Evolutionary conservation across 106 monocot genomes (phyloP), one percentile per base, ranked within the genome.

Genomic region (Dioscorea zingiberensis): DNA sequence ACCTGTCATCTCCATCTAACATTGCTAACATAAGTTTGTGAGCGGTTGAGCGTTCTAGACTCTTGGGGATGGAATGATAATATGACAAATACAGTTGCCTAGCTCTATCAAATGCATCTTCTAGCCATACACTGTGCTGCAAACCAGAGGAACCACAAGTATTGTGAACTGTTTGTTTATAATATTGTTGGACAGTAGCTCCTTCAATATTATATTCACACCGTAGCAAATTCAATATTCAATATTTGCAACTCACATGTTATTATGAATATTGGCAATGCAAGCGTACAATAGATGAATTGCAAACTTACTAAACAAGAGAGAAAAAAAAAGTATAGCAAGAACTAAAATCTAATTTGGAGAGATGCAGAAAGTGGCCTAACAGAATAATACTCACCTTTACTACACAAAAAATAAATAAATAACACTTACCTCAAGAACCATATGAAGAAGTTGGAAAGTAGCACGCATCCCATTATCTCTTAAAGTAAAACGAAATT

Each of bases 381-480:
- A 38, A 38, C 10, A 38, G 38, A 38, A 38, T 38, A 38, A 38
- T 38, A 38, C 38, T 38, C 38, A 38, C 38, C 38, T 38, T 38
- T 10, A 38, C 38, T 8, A 38, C 12, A 63, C 29, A 18, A n/a
- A 62, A 13, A 15, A 22, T 48, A 46, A 51, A 51, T 13, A 18
- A 54, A 44, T 70, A 54, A 61, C 12, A 21, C 47, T 64, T 78
- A 95, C 94, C 94, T 92, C 97, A 67, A 98, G 92, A 17, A 98
- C 97, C 97, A 98, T 98, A 62, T 98, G 97, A 69, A 98, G 82
- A 67, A 98, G 81, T 72, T 98, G 92, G 71, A 98, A 98, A 55
- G 97, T 92, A 76, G 97, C 97, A 75, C 92, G 79, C 97, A 98
- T 98, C 32, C 97, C 97, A 76, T 86, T 77, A 73, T 98, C 97